Conservation (phyloP, 1,284 basidiomycete genomes). For the Fistulina hepatica region DNA sequence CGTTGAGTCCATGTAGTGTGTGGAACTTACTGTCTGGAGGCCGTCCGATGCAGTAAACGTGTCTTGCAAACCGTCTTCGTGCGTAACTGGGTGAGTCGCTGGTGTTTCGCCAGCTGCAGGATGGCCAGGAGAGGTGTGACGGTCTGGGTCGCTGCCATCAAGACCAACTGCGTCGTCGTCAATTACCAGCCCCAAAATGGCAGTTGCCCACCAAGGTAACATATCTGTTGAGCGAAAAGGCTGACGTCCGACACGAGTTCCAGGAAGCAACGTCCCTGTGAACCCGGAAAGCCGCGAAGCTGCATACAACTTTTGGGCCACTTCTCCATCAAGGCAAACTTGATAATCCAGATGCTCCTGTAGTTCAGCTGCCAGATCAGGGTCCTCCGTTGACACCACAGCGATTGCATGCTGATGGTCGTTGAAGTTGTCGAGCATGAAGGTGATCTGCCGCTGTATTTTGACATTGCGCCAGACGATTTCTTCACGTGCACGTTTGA, state of each 20-base stretch:
- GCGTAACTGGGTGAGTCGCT: too few relatives aligned
- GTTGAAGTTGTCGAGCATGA: constrained; percentile 6
- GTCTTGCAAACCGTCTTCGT: too few relatives aligned
- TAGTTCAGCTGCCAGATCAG: constrained; percentile 2
- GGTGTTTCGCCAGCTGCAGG: too few relatives aligned
- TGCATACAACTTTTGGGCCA: not conserved
- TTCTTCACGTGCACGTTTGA: constrained; percentile 8
- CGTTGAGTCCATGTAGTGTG: too few relatives aligned
- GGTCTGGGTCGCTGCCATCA: too few relatives aligned
- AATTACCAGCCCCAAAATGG: too few relatives aligned
- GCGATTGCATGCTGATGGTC: constrained; percentile 7
- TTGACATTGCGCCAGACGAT: constrained; percentile 9
- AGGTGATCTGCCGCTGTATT: constrained; percentile 9
- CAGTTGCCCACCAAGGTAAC: too few relatives aligned
- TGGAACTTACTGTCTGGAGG: too few relatives aligned
- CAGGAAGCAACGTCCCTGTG: constrained; percentile 5
- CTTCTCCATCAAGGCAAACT: not conserved
- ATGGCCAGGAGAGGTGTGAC: too few relatives aligned
- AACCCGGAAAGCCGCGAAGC: constrained; percentile 1
- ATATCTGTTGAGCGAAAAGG: too few relatives aligned
- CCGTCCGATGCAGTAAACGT: too few relatives aligned
- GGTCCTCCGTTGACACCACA: not conserved
- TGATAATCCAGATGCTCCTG: not conserved
- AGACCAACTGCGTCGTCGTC: too few relatives aligned
- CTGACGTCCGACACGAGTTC: not conserved